These are phyloP conservation scores for Syncephalastrum sp. DNA, from an alignment of 371 early-diverging fungal species.

Conservation along the genomic window DNA sequence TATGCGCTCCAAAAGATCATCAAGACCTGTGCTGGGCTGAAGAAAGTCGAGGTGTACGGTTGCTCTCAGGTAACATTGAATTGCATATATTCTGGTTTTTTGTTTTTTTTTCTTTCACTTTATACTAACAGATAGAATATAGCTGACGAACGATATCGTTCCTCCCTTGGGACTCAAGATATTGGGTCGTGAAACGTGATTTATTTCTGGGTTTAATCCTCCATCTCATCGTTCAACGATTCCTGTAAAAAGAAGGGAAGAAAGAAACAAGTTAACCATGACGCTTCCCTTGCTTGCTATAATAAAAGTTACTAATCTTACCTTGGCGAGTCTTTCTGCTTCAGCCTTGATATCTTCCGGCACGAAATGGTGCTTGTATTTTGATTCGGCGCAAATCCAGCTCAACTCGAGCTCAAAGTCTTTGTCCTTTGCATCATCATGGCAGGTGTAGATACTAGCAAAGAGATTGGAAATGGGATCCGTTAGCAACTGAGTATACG, in stretches of 20 bases:
- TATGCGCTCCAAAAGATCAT: conserved; percentile 58
- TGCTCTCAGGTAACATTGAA: conserved; percentile 46
- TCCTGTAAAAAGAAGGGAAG: conserved; percentile 16
- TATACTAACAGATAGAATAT: not conserved
- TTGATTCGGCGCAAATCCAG: conserved; percentile 92
- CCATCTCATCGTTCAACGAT: conserved; percentile 55
- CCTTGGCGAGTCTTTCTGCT: conserved; percentile 85
- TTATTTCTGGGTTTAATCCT: conserved; percentile 28
- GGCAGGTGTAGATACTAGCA: conserved; percentile 85
- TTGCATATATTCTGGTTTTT: too few species aligned
- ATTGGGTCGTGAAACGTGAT: not conserved
- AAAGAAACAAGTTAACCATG: not conserved
- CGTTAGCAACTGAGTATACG: not conserved
- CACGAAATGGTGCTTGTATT: conserved; percentile 78
- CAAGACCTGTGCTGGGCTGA: conserved; percentile 40
- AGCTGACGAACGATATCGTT: conserved; percentile 4
- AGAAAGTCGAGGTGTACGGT: conserved; percentile 67
- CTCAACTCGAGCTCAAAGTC: conserved; percentile 96
- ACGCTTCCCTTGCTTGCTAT: not conserved
- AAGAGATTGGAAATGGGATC: not conserved
- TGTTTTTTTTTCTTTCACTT: too few species aligned
- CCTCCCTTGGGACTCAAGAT: conserved; percentile 1
- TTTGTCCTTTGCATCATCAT: conserved; percentile 97
- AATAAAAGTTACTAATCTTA: conserved; percentile 13
- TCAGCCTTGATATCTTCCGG: conserved; percentile 87